phyloP scores from a whole-genome alignment of 768 basidiomycete genomes.

The Phylloporus scabripes region DNA sequence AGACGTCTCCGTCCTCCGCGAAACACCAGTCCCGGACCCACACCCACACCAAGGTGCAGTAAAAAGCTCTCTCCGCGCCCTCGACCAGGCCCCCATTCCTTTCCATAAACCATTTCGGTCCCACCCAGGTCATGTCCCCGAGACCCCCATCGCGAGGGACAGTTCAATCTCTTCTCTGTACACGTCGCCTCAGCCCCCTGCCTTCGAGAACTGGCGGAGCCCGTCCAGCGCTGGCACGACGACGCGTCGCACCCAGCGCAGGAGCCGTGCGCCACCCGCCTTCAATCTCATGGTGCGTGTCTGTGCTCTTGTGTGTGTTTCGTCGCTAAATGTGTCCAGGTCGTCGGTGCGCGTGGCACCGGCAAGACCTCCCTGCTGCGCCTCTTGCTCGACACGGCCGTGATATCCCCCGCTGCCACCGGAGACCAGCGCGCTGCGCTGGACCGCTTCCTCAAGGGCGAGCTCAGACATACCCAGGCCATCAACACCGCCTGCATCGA shows the following conservation, averaged over 20 bases:
- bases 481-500: conserved; percentile 72
- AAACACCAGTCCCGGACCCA: conserved; percentile 33
- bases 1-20: conserved; percentile 60
- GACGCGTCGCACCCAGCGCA: conserved; percentile 56
- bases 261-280: conserved; percentile 62
- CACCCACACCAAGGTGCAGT: conserved; percentile 57
- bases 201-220: conserved; percentile 55
- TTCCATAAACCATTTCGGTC: conserved; percentile 81
- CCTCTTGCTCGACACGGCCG: conserved; percentile 77
- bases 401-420: conserved; percentile 73
- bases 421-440: conserved; percentile 64
- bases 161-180: conserved; percentile 66
- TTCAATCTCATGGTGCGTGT: conserved; percentile 78
- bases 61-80: conserved; percentile 57
- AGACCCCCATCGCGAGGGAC: conserved; percentile 28
- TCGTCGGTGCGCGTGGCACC: conserved; percentile 73
- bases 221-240: conserved; percentile 31
- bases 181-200: conserved; percentile 52
- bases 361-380: conserved; percentile 83
- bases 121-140: conserved; percentile 35
- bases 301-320: not conserved
- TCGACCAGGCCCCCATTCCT: conserved; percentile 51
- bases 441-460: conserved; percentile 57
- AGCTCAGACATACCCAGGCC: conserved; percentile 52
- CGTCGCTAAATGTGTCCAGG: conserved; percentile 37